Evolutionary conservation across 495 filamentous ascomycete genomes (phyloP).

Genomic region (Aspergillus indologenus): DNA sequence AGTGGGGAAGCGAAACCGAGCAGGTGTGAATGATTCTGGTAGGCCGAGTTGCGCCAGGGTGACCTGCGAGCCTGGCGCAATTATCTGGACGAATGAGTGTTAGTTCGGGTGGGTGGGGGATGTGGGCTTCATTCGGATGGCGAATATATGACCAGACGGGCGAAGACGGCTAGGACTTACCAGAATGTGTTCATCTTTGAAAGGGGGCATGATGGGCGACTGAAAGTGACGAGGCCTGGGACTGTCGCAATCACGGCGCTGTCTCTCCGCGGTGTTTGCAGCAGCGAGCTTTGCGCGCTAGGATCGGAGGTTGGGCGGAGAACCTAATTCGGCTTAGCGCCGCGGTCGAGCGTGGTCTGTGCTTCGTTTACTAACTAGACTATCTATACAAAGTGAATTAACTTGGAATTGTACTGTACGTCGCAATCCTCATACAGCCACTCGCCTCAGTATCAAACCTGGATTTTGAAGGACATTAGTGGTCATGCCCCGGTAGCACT

Average conservation of each 20-base stretch:
- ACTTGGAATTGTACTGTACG: no score
- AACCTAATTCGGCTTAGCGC: slow-evolving; percentile 21
- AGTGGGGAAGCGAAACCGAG: slow-evolving; percentile 74
- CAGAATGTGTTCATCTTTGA: slow-evolving; percentile 74
- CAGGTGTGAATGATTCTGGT: slow-evolving; percentile 85
- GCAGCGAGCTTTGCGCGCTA: slow-evolving; percentile 21
- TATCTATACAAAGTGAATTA: not conserved
- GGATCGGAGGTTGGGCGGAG: slow-evolving; percentile 21
- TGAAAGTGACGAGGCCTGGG: slow-evolving; percentile 12
- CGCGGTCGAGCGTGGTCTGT: slow-evolving; percentile 3
- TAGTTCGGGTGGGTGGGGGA: slow-evolving; percentile 6
- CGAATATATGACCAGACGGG: not conserved
- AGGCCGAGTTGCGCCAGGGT: slow-evolving; percentile 93
- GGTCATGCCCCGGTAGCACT: no score
- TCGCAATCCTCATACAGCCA: no score
- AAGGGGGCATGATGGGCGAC: slow-evolving; percentile 57
- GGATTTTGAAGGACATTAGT: no score
- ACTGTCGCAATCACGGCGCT: slow-evolving; percentile 12
- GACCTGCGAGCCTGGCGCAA: slow-evolving; percentile 90
- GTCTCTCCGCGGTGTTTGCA: slow-evolving; percentile 26
- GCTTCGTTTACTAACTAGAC: not conserved
- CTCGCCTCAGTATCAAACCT: no score
- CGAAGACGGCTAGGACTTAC: slow-evolving; percentile 38
- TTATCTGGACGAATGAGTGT: slow-evolving; percentile 53
- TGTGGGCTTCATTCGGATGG: not conserved